Base-by-base conservation (phyloP, 2,329 filamentous ascomycete genomes). In the Parastagonospora avenae region DNA sequence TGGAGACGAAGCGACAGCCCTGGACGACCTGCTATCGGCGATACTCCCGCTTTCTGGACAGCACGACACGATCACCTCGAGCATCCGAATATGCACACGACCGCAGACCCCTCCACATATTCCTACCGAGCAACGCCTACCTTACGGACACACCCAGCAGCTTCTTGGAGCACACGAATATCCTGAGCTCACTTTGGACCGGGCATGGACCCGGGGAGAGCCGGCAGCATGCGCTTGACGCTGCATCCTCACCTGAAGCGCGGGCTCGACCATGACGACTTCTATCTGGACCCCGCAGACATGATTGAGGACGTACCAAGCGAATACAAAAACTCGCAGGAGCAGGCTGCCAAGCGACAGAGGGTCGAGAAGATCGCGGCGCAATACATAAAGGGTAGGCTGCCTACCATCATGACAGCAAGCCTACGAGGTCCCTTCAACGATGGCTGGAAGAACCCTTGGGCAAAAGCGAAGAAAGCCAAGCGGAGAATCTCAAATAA, bases 341-440 rank as follows among this genome's bases (percentile, higher is more conserved):
- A 81, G 3, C 74, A 74, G 29, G 69, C 76, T 2, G 78, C 82
- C 10, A 85, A 82, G 65, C 79, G 78, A 24, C 69, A 76, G 16
- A 79, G 83, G 52, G 85, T 86, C 51, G 85, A 89, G 66, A 71
- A 76, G 0, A 80, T 86, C 10, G 87, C 84, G 1, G 73, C 78
- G 29, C 77, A 79, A 30, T 90, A 82, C 59, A 73, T 89, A 32
- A 72, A 77, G 6, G 88, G 87, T 0, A 73, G 78, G 28, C 65
- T 78, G 2, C 80, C 87, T 0, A 63, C 81, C 19, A 76, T 92
- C 2, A 67, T 86, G 2, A 87, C 88, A 10, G 82, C 87, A 6
- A 71, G 74, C 5, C 74, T 90, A 2, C 79, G 74, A 52, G 88
- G 87, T 0, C 88, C 87, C 0, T 88, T 90, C 57, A 77, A 68